Base-by-base conservation (phyloP, 331 rosid species). In the Dryas integrifolia region DNA sequence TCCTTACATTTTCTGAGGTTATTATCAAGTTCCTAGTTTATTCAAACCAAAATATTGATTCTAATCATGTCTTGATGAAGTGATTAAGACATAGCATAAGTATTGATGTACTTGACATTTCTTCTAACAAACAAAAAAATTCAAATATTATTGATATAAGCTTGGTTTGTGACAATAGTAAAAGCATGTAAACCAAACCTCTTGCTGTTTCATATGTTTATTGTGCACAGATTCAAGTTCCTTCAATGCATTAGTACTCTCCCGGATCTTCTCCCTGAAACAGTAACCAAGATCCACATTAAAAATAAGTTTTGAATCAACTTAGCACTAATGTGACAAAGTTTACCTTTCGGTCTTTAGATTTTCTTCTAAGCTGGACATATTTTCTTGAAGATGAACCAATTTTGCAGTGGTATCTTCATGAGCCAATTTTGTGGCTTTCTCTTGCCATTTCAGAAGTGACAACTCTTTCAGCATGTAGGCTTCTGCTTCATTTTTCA, bases 401-500 rank as follows among this genome's bases (percentile, higher is more conserved):
- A 81, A 75, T 84, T 86, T 94, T 69, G 62, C 78, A 26, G 45
- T 39, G 6, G 90, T 80, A 84, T 91, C 98, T 57, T 86, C 93
- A 69, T 84, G 76, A 68, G 98, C 98, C 83, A 94, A 68, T 72
- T 81, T 79, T 46, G 97, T 63, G 56, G 96, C 92, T 81, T 91
- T 94, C 87, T 91, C 97, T 88, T 85, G 96, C 97, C 97, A 94
- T 80, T 94, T 91, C 77, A 94, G 49, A 58, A 84, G 88, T 39
- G 96, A 89, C 67, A 94, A 76, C 88, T 94, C 98, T 81, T 91
- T 91, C 77, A 94, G 85, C 96, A 91, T 91, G 84, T 85, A 91
- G 16, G 86, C 80, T 79, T 94, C 98, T 39, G 97, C 97, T 84
- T 94, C 97, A 65, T 94, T 94, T 75, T 94, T 94, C 81, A 88